These are phyloP conservation scores for Phytophthora ohioensis DNA, from an alignment of 352 stramenopile species.

Conservation along the genomic window DNA sequence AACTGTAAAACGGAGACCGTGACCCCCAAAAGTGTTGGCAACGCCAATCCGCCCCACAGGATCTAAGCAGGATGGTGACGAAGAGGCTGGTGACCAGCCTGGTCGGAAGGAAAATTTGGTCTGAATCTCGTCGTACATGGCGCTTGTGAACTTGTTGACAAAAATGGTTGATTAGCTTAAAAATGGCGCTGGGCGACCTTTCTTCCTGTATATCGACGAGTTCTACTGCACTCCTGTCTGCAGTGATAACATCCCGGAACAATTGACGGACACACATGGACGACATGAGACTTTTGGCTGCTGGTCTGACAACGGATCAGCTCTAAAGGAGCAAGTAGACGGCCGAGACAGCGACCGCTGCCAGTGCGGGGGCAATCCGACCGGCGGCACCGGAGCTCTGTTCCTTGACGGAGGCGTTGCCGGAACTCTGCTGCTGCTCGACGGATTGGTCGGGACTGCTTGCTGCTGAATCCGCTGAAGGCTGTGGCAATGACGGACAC, in stretches of 20 bases:
- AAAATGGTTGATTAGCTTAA: constrained; percentile 38
- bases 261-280: constrained; percentile 42
- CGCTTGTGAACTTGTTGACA: neutral
- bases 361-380: constrained; percentile 34
- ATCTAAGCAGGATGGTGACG: constrained; percentile 33
- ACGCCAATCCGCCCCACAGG: neutral
- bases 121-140: constrained; percentile 13
- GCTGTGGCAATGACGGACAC: constrained; percentile 40
- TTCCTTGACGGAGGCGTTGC: constrained; percentile 21
- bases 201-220: constrained; percentile 23
- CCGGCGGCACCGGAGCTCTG: constrained; percentile 43
- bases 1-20: neutral
- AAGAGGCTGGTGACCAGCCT: constrained; percentile 26
- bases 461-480: constrained; percentile 9
- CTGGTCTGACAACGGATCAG: constrained; percentile 5
- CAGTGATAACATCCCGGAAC: constrained; percentile 30
- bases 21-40: constrained; percentile 35
- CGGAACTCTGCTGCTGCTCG: constrained; percentile 35
- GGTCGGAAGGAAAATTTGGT: neutral
- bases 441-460: constrained; percentile 22
- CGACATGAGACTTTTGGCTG: constrained; percentile 30
- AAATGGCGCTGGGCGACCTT: constrained; percentile 17
- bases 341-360: constrained; percentile 44
- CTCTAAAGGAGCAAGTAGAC: constrained; percentile 60
- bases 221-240: constrained; percentile 34